phyloP scores from a whole-genome alignment of 2,329 filamentous ascomycete genomes.

The Colletotrichum incanum region DNA sequence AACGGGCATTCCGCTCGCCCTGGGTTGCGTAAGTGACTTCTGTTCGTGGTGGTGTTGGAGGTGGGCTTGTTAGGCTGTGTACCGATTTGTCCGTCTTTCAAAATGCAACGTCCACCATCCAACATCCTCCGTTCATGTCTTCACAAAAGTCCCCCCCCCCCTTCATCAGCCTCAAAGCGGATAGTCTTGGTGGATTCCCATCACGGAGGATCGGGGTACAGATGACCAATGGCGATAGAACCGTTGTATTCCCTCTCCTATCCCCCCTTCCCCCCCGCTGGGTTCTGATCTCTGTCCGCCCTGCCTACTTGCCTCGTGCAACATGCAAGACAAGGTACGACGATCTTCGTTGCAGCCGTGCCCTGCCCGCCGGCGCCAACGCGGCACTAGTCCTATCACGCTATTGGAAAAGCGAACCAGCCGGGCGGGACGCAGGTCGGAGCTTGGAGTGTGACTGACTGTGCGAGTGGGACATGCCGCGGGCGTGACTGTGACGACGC shows the following conservation, averaged over 20 bases:
- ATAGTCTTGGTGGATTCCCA: slow-evolving; percentile 5
- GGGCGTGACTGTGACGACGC: not conserved
- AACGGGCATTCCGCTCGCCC: slow-evolving; percentile 13
- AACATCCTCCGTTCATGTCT: not conserved
- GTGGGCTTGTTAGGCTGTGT: not conserved
- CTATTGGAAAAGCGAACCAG: not conserved
- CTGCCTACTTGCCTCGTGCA: not conserved
- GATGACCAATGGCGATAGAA: not conserved
- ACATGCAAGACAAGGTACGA: slow-evolving; percentile 4
- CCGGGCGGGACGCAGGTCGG: not conserved
- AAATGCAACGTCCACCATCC: not conserved
- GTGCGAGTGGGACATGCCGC: slow-evolving; percentile 15
- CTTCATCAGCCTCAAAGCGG: not conserved
- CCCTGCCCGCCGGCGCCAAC: slow-evolving; percentile 3
- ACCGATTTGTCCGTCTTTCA: not conserved
- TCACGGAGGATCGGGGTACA: not conserved
- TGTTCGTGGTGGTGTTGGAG: not conserved
- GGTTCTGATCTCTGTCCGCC: not conserved
- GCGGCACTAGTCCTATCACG: slow-evolving; percentile 1
- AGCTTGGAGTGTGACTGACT: not conserved
- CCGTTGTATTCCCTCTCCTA: not conserved
- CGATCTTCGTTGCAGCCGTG: not conserved
- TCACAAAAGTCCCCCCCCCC: not conserved
- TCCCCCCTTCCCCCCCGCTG: not conserved
- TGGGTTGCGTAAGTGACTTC: not conserved